Evolutionary conservation across 306 rosid species (phyloP), one percentile per base, ranked within the genome.

Genomic region (Canavalia ensiformis): DNA sequence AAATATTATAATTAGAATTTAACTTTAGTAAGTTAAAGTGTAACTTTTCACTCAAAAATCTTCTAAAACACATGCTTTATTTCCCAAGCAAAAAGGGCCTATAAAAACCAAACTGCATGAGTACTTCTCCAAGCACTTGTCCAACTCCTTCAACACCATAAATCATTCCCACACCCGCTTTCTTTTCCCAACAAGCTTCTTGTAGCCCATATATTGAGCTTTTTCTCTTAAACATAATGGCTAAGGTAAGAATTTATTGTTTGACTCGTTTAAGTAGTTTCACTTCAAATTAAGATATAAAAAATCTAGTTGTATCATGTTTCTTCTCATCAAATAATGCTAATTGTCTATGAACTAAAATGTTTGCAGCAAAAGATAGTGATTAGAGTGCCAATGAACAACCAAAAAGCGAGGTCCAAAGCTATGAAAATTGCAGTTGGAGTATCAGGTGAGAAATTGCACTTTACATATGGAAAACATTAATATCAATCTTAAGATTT

Each of bases 351-450:
- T 33, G 12, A 35, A 79, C 9, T 56, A 50, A 1, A 28, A 31
- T 75, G 13, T n/a, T 69, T 69, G 86, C 88, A 90, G 92, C 85
- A 85, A 87, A 90, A 84, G 82, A 72, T 87, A 11, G 90, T 91
- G 76, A 82, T 91, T 80, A 75, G 77, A 44, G 75, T 91, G 52
- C 10, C 81, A 0, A 81, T 89, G 78, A 71, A 80, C 7, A 62
- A 59, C 81, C 30, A 65, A 12, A 87, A 74, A 57, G 13, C 64
- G 31, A 72, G 86, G 78, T 81, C 85, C 67, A 84, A 76, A 75
- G 95, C 84, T 39, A 29, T 79, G 56, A 86, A 62, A 73, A 88
- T 89, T 30, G 89, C 87, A 35, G 90, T 87, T 51, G 81, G 89
- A 11, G 68, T 83, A 29, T 59, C 58, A 2, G 91, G 93, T 89